Percentiles rank a stretch among this genome's conserved stretches.
phyloP scores from a whole-genome alignment of 768 basidiomycete genomes.

The Suillus clintonianus region DNA sequence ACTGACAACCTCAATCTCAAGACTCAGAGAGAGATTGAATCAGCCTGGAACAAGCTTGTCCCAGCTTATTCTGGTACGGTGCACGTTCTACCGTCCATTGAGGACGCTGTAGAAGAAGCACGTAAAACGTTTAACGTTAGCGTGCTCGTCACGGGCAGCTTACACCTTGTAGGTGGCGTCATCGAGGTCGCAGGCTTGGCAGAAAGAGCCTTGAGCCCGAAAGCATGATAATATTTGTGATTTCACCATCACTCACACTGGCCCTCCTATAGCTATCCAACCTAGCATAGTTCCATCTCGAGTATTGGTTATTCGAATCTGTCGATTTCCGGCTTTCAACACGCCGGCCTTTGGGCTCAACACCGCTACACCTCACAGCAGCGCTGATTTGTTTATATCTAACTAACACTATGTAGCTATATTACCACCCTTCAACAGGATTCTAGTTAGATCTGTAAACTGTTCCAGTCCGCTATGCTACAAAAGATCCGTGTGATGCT shows the following conservation, averaged over 20 bases:
- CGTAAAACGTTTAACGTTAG: slow-evolving; percentile 37
- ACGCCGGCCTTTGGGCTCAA: not conserved
- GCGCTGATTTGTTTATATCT: slow-evolving; percentile 9
- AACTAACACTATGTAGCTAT: slow-evolving; percentile 9
- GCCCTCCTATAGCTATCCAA: not conserved
- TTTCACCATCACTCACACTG: not conserved
- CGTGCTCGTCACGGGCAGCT: slow-evolving; percentile 88
- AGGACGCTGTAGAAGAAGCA: slow-evolving; percentile 74
- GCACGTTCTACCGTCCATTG: slow-evolving; percentile 83
- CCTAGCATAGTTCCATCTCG: not conserved
- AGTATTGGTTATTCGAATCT: not conserved
- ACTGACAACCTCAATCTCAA: slow-evolving; percentile 66
- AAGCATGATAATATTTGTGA: not conserved
- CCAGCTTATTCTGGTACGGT: slow-evolving; percentile 64
- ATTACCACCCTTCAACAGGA: slow-evolving; percentile 40
- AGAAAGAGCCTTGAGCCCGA: slow-evolving; percentile 1
- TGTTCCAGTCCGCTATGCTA: not conserved
- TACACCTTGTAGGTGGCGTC: slow-evolving; percentile 92
- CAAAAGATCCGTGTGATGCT: not conserved
- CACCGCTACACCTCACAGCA: not conserved
- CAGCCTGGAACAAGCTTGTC: slow-evolving; percentile 68
- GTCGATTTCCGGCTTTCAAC: not conserved
- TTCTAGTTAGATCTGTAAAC: not conserved
- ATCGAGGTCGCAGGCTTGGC: slow-evolving; percentile 85
- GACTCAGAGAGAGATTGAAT: slow-evolving; percentile 74